Conservation (phyloP, 495 filamentous ascomycete species). For the Penicillium canariense region DNA sequence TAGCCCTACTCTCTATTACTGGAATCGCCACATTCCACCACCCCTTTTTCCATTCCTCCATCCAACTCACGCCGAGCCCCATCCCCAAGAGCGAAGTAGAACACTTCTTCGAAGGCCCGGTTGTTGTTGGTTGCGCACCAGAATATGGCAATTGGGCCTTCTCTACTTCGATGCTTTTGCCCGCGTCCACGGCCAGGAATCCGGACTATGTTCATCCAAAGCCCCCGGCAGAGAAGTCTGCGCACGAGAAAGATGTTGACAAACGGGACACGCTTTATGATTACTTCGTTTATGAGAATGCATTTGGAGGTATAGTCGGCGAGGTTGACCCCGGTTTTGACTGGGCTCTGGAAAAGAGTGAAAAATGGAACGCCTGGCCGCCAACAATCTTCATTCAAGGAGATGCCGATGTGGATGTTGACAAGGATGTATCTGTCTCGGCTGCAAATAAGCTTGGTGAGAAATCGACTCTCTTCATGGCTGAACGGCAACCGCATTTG, state of each 20-base stretch:
- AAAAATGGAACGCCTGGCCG: not conserved
- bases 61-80: not conserved
- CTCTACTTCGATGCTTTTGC: not conserved
- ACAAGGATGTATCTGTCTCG: not conserved
- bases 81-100: not conserved
- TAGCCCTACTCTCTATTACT: not conserved
- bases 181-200: not conserved
- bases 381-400: not conserved
- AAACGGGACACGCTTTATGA: not conserved
- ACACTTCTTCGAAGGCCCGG: not conserved
- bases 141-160: not conserved
- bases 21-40: slow-evolving; percentile 1
- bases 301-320: not conserved
- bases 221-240: not conserved
- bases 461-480: not conserved
- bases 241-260: not conserved
- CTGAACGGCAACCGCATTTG: not conserved
- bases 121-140: not conserved
- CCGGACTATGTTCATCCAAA: not conserved
- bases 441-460: not conserved
- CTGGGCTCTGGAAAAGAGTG: not conserved
- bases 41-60: not conserved
- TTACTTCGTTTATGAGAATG: not conserved
- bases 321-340: slow-evolving; percentile 1
- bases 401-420: not conserved